These are phyloP conservation scores for Lentinula lateritia DNA, from an alignment of 768 basidiomycete genomes.

Conservation along the genomic window DNA sequence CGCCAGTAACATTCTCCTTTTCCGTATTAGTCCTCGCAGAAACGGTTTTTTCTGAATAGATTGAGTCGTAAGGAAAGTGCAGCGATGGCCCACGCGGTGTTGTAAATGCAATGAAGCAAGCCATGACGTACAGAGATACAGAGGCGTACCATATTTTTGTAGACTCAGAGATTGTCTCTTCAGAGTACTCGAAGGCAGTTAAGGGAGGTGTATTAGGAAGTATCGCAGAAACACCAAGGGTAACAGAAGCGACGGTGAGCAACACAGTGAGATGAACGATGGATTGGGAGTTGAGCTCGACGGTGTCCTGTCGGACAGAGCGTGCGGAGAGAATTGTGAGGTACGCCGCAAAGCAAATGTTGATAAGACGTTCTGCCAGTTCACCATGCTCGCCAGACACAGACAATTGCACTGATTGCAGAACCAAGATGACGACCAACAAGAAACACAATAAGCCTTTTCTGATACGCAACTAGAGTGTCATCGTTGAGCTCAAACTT, in stretches of 20 bases:
- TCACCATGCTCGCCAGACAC: slow-evolving; percentile 25
- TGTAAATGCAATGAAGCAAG: slow-evolving; percentile 35
- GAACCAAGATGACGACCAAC: slow-evolving; percentile 38
- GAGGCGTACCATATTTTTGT: slow-evolving; percentile 47
- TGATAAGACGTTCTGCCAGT: slow-evolving; percentile 35
- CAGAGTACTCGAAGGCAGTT: slow-evolving; percentile 19
- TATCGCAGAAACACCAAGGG: slow-evolving; percentile 46
- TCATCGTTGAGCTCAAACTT: too few relatives aligned
- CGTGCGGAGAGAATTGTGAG: slow-evolving; percentile 43
- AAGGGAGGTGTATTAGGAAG: slow-evolving; percentile 43
- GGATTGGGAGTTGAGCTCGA: slow-evolving; percentile 37
- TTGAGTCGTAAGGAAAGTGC: slow-evolving; percentile 64
- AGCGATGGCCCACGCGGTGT: slow-evolving; percentile 72
- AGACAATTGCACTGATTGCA: slow-evolving; percentile 48
- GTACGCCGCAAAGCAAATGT: slow-evolving; percentile 56
- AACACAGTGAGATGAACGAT: slow-evolving; percentile 59
- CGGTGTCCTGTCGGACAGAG: slow-evolving; percentile 43
- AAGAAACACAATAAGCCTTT: slow-evolving; percentile 48
- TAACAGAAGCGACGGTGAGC: slow-evolving; percentile 38
- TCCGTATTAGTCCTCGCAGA: slow-evolving; percentile 53
- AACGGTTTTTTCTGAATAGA: slow-evolving; percentile 72
- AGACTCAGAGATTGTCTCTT: slow-evolving; percentile 13
- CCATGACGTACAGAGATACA: slow-evolving; percentile 43
- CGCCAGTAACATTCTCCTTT: slow-evolving; percentile 71
- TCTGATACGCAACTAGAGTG: slow-evolving; percentile 47